Conservation (phyloP, 1,139 yeast species). For the Lodderomyces metapsilosis region DNA sequence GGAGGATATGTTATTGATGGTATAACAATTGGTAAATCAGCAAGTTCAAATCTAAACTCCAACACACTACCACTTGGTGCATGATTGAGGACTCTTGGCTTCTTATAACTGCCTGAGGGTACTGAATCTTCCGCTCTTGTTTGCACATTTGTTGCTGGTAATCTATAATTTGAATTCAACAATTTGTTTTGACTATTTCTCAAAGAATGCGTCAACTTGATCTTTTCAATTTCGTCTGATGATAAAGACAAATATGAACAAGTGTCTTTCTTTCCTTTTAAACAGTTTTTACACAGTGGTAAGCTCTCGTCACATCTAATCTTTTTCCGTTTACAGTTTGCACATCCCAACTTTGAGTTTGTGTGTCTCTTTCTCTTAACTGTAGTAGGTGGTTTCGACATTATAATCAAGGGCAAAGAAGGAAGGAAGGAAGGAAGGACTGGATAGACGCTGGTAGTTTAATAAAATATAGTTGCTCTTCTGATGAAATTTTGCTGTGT, state of each 20-base stretch:
- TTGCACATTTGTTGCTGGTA: constrained; percentile 21
- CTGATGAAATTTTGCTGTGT: too few relatives aligned
- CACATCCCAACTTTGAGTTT: constrained; percentile 45
- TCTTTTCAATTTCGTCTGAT: constrained; percentile 24
- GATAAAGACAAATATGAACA: constrained; percentile 35
- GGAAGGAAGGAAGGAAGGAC: background rate
- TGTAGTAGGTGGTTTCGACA: constrained; percentile 9
- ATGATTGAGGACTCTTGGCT: background rate
- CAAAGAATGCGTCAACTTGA: constrained; percentile 28
- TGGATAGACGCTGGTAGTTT: too few relatives aligned
- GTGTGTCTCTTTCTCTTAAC: constrained; percentile 37
- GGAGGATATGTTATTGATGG: constrained; percentile 25
- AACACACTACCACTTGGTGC: constrained; percentile 11
- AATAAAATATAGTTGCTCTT: too few relatives aligned
- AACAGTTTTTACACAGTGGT: constrained; percentile 43
- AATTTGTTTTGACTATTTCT: constrained; percentile 30
- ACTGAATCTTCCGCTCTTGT: background rate
- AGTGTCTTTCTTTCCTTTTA: constrained; percentile 26
- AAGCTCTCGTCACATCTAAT: constrained; percentile 48
- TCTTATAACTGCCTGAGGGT: background rate
- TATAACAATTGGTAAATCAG: constrained; percentile 22
- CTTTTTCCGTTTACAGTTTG: constrained; percentile 43
- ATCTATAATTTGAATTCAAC: constrained; percentile 25
- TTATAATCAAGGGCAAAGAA: background rate
- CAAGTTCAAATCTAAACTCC: constrained; percentile 28